Evolutionary conservation across 495 filamentous ascomycete genomes (phyloP).

Genomic region (Bathelium albidoporum): DNA sequence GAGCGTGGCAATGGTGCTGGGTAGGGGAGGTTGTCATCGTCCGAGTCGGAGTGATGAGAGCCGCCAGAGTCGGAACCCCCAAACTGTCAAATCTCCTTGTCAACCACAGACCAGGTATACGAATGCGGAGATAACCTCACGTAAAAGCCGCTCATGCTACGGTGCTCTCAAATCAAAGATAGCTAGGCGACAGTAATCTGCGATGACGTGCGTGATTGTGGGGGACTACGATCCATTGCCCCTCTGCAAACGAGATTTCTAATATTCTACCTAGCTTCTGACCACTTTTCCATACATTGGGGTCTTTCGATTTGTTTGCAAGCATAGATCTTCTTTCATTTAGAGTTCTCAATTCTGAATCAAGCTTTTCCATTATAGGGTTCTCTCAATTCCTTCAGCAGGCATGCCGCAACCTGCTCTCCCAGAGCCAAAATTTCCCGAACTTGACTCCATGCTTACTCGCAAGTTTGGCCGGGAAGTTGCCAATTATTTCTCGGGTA

Average conservation of each 20-base stretch:
- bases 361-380: background rate
- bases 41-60: constrained; percentile 14
- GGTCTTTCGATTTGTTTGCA: background rate
- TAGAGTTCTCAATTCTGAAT: background rate
- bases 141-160: background rate
- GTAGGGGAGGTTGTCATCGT: constrained; percentile 65
- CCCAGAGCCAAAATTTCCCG: constrained; percentile 48
- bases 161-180: background rate
- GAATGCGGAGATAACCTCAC: background rate
- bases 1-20: constrained; percentile 66
- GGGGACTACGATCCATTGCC: background rate
- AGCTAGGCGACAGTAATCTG: background rate
- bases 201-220: background rate
- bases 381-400: background rate
- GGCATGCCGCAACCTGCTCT: constrained; percentile 24
- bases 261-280: background rate
- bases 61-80: background rate
- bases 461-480: constrained; percentile 83
- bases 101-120: background rate
- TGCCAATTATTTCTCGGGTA: constrained; percentile 91
- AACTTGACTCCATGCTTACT: constrained; percentile 73
- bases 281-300: background rate
- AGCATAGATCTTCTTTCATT: background rate
- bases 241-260: background rate
- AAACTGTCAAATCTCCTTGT: background rate